Evolutionary conservation across 2,329 filamentous ascomycete genomes (phyloP).

Genomic region (Aspergillus quadrilineatus): DNA sequence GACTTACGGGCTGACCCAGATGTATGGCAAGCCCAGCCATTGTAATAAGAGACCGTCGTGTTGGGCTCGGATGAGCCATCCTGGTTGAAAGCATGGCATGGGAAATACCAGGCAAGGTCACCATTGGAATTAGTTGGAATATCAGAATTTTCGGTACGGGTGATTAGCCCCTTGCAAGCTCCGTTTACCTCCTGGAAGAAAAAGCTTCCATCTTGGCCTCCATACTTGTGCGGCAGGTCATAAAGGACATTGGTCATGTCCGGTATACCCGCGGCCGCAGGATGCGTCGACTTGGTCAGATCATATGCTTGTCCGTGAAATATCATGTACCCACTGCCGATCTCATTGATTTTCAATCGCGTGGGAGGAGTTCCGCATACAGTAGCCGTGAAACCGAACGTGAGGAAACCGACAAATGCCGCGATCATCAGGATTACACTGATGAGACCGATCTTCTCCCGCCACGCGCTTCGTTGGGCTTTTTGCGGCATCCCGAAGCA

Average conservation of each 20-base stretch:
- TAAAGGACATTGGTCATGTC: conserved; percentile 76
- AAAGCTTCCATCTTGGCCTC: conserved; percentile 92
- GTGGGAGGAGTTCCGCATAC: conserved; percentile 74
- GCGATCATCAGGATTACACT: conserved; percentile 90
- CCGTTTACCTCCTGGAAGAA: conserved; percentile 98
- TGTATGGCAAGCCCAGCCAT: conserved; percentile 88
- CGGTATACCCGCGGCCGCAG: conserved; percentile 75
- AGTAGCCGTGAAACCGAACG: conserved; percentile 88
- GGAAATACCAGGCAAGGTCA: conserved; percentile 94
- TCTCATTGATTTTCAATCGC: conserved; percentile 78
- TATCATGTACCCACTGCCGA: conserved; percentile 84
- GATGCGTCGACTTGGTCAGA: conserved; percentile 72
- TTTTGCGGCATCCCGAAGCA: conserved; percentile 84
- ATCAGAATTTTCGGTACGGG: conserved; percentile 65
- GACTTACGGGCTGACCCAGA: conserved; percentile 63
- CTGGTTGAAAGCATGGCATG: conserved; percentile 87
- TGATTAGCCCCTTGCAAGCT: conserved; percentile 90
- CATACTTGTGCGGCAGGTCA: conserved; percentile 76
- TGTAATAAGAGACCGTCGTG: conserved; percentile 69
- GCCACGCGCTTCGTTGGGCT: conserved; percentile 88
- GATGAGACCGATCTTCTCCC: conserved; percentile 96
- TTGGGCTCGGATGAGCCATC: conserved; percentile 83
- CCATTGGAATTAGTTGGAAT: conserved; percentile 72
- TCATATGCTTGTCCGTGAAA: conserved; percentile 92
- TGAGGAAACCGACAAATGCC: conserved; percentile 87